Evolutionary conservation across 192 early-diverging fungal genomes (phyloP), one percentile per base, ranked within the genome.

Genomic region (Paraglomus occultum): DNA sequence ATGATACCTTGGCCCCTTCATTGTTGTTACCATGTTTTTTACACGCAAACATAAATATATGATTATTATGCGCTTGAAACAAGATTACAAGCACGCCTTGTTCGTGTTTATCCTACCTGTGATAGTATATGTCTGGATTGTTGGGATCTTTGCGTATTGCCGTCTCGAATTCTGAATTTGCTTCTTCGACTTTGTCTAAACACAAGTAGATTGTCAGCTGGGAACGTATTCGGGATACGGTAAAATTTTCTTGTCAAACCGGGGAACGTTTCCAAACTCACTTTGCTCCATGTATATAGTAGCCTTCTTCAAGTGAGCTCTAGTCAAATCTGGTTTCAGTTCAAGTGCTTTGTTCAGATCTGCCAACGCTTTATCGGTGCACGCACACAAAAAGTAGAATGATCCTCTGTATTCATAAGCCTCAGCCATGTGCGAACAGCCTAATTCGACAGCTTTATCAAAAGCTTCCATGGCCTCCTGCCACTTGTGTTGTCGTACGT

Each of bases 61-160:
- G 31, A 31, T 31, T 31, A 31, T 31, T 31, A 31, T 31, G 31
- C 31, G 31, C 31, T 31, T 31, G 31, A 31, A 31, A 31, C 31
- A 31, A 31, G 31, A 31, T 31, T 31, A 31, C 31, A 64, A 20
- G 39, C 9, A 51, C 60, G 14, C 8, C 20, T 40, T 59, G n/a
- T 46, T 2, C 43, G 22, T 17, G 68, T n/a, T n/a, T 49, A 46
- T 18, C 64, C 31, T 74, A 80, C 79, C 79, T 74, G 79, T 96
- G 94, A 81, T 97, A 99, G 80, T 88, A 95, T 51, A 94, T 83
- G 76, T 99, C 95, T 55, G 94, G 87, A 70, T 96, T 83, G 20
- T 79, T 86, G 39, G 90, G 72, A 53, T 87, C 79, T 31, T 92
- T 79, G 18, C 82, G 82, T 47, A 85, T 81, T 18, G 90, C 92